phyloP scores from a whole-genome alignment of 176 grass and related monocot genomes.

The Musa itinerans region DNA sequence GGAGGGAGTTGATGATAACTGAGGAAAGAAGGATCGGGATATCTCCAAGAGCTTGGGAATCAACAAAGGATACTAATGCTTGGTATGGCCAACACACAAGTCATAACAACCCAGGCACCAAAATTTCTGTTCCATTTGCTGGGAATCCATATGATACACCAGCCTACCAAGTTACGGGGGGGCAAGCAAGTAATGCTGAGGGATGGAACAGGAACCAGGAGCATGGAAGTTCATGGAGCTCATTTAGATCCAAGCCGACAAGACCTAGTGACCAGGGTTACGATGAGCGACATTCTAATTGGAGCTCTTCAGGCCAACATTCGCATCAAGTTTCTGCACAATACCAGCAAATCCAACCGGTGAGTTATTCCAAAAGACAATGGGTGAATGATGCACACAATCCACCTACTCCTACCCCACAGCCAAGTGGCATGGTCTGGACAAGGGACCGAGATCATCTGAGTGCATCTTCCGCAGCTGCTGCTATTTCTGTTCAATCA shows the following conservation, averaged over 20 bases:
- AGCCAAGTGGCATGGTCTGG: conserved; percentile 30
- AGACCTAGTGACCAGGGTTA: conserved; percentile 24
- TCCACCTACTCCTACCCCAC: conserved; percentile 23
- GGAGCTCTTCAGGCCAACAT: conserved; percentile 30
- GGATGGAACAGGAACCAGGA: conserved; percentile 33
- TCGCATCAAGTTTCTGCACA: conserved; percentile 33
- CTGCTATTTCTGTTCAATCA: conserved; percentile 26
- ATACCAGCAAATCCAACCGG: conserved; percentile 26
- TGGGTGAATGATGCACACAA: conserved; percentile 20
- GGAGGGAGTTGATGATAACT: conserved; percentile 25
- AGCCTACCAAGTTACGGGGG: conserved; percentile 26
- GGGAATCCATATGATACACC: conserved; percentile 20
- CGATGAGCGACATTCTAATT: conserved; percentile 31
- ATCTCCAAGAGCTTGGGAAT: conserved; percentile 26
- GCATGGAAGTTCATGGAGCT: conserved; percentile 47
- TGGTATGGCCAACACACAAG: conserved; percentile 24
- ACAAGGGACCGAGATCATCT: conserved; percentile 17
- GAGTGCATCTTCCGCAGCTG: conserved; percentile 22
- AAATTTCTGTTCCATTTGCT: conserved; percentile 27
- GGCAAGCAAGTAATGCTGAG: conserved; percentile 19
- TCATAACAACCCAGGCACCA: conserved; percentile 15
- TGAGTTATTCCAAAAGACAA: conserved; percentile 25
- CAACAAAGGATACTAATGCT: conserved; percentile 28
- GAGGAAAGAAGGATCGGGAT: conserved; percentile 25
- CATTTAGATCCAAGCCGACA: conserved; percentile 23